These are phyloP conservation scores for Tetragonia tetragonoides DNA, from an alignment of 148 eudicot genomes.

Conservation along the genomic window DNA sequence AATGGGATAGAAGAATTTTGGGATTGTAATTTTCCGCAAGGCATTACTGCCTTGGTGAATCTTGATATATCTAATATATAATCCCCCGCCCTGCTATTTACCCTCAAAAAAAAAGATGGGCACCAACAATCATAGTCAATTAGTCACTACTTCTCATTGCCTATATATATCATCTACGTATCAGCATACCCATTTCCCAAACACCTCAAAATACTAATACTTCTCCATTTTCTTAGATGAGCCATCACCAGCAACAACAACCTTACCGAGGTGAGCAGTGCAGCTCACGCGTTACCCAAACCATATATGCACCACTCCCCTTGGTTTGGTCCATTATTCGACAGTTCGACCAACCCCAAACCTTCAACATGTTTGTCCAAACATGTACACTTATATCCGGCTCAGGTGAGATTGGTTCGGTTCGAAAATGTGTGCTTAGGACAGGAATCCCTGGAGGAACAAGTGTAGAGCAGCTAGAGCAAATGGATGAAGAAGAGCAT, in stretches of 20 bases:
- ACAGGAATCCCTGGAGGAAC: constrained; percentile 10
- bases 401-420: background rate
- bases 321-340: constrained; percentile 16
- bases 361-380: background rate
- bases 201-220: background rate
- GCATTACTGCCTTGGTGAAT: too few species aligned
- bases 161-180: too few species aligned
- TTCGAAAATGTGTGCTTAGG: background rate
- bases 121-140: too few species aligned
- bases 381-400: constrained; percentile 10
- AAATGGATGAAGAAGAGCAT: constrained; percentile 16
- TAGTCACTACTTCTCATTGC: too few species aligned
- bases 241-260: background rate
- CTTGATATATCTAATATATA: too few species aligned
- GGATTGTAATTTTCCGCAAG: too few species aligned
- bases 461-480: constrained; percentile 13
- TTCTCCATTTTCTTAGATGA: background rate
- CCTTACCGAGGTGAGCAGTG: background rate
- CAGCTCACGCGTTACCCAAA: background rate
- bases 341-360: constrained; percentile 16
- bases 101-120: too few species aligned
- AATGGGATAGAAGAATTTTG: too few species aligned
- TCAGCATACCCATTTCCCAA: too few species aligned
- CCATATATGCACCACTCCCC: constrained; percentile 11
- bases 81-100: too few species aligned